Base-by-base conservation (phyloP, 192 early-diverging fungal genomes). In the Podila epicladia region DNA sequence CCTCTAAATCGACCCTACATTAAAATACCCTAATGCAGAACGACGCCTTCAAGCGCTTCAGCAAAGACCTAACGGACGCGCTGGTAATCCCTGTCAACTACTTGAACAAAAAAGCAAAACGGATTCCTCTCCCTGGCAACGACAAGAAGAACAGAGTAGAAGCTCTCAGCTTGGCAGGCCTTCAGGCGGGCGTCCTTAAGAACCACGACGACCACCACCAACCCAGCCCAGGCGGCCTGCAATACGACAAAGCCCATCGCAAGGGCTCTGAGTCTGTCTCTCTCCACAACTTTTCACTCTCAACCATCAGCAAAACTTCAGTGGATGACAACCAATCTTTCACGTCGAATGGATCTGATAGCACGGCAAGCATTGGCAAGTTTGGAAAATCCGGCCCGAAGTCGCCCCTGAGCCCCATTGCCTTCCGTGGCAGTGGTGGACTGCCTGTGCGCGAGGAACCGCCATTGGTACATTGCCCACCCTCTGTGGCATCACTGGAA, bases 281-380 rank as follows among this genome's bases (percentile, higher is more conserved):
- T 1, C 48, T 80, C 29, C 65, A 80, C 49, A 80, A 73, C 66
- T 80, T 73, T 58, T 80, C 71, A 5, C 77, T 80, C 58, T 80
- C 77, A 7, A 80, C 76, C 6, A 62, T 79, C 31, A 67, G 69
- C 49, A 79, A 79, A 33, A 62, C 69, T 11, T 79, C 75, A 2
- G 58, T 29, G 20, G 75, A 79, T n/a, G 75, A 71, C 50, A 79
- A 72, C 19, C 69, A 38, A 6, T 79, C 75, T 12, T 72, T 79
- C 65, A 79, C 65, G 19, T 79, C 51, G 0, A 79, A 72, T 45
- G 75, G 75, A n/a, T 68, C 65, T 11, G 41, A 13, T 37, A 35
- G 59, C 53, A 41, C 37, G 37, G 8, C 58, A 24, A 37, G 33
- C 20, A 22, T 38, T 63, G 17, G 72, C 58, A 61, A 58, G 20